Conservation (phyloP, 768 basidiomycete species). For the Lentinula aciculospora region DNA sequence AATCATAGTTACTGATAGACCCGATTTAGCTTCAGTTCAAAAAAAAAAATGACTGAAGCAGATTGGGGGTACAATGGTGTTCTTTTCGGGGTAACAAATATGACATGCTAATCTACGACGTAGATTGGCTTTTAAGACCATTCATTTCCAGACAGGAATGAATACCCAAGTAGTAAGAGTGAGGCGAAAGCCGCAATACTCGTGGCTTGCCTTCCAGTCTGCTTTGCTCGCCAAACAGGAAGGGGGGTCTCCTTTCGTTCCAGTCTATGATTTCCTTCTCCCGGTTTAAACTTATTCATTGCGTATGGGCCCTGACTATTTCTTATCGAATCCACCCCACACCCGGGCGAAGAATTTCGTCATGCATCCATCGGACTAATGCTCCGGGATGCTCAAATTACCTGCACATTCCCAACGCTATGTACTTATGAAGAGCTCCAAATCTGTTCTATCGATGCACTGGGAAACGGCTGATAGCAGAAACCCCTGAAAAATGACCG, state of each 20-base stretch:
- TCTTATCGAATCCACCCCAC: neutral
- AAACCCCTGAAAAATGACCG: neutral
- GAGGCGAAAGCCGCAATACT: neutral
- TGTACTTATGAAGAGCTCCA: neutral
- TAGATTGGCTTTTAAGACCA: conserved; percentile 2
- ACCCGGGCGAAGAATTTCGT: neutral
- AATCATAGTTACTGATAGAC: neutral
- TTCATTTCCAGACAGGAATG: neutral
- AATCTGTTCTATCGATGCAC: neutral
- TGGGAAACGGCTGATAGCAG: neutral
- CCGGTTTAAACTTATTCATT: neutral
- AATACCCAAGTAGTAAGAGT: neutral
- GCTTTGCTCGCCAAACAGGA: no score
- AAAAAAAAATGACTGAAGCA: neutral
- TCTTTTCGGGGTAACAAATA: neutral
- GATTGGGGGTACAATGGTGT: neutral
- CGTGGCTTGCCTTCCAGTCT: neutral
- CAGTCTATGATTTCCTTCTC: neutral
- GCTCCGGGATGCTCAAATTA: neutral
- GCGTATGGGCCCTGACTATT: neutral
- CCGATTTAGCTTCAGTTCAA: neutral
- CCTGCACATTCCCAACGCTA: neutral
- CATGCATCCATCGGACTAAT: neutral
- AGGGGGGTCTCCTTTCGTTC: neutral
- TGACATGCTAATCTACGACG: conserved; percentile 3